These are phyloP conservation scores for Vanderwaltozyma yarrowii DNA, from an alignment of 805 yeast genomes.

Conservation along the genomic window DNA sequence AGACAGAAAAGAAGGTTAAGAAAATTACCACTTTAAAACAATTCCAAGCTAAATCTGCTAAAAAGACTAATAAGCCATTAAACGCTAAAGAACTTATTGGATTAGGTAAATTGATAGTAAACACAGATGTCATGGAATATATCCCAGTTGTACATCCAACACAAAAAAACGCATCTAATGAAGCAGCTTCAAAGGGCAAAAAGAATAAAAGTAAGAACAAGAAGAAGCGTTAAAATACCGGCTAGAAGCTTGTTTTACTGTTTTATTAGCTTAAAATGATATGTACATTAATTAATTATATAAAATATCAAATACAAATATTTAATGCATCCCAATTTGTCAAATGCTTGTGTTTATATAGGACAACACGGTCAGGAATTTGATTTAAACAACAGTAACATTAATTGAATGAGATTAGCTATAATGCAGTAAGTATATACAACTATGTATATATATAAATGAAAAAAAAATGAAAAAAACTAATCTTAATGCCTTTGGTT, in stretches of 20 bases:
- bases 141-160: constrained; percentile 10
- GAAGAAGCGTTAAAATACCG: constrained; percentile 21
- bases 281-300: no score
- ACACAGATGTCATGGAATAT: constrained; percentile 20
- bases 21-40: background rate
- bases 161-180: constrained; percentile 3
- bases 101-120: constrained; percentile 19
- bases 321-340: no score
- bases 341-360: no score
- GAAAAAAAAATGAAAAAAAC: background rate
- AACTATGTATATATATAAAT: background rate
- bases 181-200: constrained; percentile 14
- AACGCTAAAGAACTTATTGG: constrained; percentile 19
- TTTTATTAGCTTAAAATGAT: no score
- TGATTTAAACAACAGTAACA: no score
- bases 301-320: no score
- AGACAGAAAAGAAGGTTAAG: constrained; percentile 14
- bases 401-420: background rate
- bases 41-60: constrained; percentile 3
- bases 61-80: constrained; percentile 2
- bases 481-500: background rate
- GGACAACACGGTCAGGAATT: no score
- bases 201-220: constrained; percentile 23
- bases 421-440: constrained; percentile 5
- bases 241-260: no score